Evolutionary conservation across 371 early-diverging fungal genomes (phyloP).

Genomic region (Mucor racemosus): DNA sequence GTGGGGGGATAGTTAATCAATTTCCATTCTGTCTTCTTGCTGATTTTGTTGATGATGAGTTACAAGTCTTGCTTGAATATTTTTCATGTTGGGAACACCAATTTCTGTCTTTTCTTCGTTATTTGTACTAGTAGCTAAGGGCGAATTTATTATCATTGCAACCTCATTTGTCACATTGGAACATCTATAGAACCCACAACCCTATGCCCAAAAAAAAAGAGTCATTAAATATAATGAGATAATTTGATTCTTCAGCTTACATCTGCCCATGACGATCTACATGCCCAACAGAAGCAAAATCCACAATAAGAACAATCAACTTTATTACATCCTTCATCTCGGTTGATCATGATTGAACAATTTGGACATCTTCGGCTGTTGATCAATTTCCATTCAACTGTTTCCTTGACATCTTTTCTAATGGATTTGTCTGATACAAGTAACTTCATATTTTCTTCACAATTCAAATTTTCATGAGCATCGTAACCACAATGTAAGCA

Average conservation of each 20-base stretch:
- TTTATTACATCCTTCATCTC: slow-evolving; percentile 84
- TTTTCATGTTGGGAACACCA: slow-evolving; percentile 39
- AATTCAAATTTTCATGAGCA: slow-evolving; percentile 42
- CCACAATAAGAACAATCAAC: slow-evolving; percentile 80
- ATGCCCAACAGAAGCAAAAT: slow-evolving; percentile 73
- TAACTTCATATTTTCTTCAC: slow-evolving; percentile 47
- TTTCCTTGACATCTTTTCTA: slow-evolving; percentile 35
- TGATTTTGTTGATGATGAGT: background rate
- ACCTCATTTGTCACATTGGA: slow-evolving; percentile 9
- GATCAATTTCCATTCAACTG: slow-evolving; percentile 48
- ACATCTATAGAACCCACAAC: slow-evolving; percentile 41
- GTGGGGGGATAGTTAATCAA: background rate
- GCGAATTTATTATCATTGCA: background rate
- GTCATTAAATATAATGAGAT: background rate
- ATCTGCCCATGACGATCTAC: slow-evolving; percentile 49
- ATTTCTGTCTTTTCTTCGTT: slow-evolving; percentile 30
- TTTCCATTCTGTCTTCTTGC: background rate
- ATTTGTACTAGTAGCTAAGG: background rate
- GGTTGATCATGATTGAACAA: slow-evolving; percentile 75
- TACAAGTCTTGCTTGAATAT: slow-evolving; percentile 23
- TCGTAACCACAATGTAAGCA: slow-evolving; percentile 61
- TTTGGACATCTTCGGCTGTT: slow-evolving; percentile 70
- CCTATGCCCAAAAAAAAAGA: slow-evolving; percentile 12
- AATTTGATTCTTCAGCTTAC: slow-evolving; percentile 12
- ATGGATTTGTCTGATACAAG: slow-evolving; percentile 10